phyloP scores from a whole-genome alignment of 2,329 filamentous ascomycete genomes.

The Microdochium trichocladiopsis region DNA sequence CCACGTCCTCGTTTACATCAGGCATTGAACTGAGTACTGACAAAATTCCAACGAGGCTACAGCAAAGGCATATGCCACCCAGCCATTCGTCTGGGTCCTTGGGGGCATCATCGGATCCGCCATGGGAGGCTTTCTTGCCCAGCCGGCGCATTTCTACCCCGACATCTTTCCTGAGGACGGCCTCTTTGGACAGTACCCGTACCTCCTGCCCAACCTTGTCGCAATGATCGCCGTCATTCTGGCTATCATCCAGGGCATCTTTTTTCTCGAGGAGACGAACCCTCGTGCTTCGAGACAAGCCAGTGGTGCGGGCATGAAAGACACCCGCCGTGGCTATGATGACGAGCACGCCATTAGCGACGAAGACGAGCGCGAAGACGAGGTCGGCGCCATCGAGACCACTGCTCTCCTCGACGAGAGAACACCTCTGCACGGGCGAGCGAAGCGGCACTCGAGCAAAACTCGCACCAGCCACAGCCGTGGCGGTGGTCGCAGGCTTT shows the following conservation, averaged over 20 bases:
- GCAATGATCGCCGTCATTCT: constrained; percentile 53
- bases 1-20: background rate
- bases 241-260: constrained; percentile 52
- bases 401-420: constrained; percentile 17
- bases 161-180: constrained; percentile 28
- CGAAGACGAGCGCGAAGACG: constrained; percentile 11
- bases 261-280: constrained; percentile 48
- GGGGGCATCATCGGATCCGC: constrained; percentile 27
- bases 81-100: constrained; percentile 29
- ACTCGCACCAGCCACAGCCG: too few relatives aligned
- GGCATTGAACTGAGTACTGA: background rate
- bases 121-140: constrained; percentile 28
- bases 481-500: constrained; percentile 1
- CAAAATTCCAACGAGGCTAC: background rate
- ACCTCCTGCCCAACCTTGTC: constrained; percentile 62
- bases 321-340: too few relatives aligned
- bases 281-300: constrained; percentile 8
- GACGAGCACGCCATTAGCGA: constrained; percentile 5
- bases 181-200: constrained; percentile 57
- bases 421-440: constrained; percentile 13
- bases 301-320: background rate
- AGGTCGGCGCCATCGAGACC: constrained; percentile 17
- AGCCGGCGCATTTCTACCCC: constrained; percentile 26
- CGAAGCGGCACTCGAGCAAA: constrained; percentile 4
- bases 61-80: constrained; percentile 25